Percentiles rank a stretch among this genome's conserved stretches.
Conservation (phyloP, 108 stramenopile species). For the Pseudonitzschia pungens region DNA sequence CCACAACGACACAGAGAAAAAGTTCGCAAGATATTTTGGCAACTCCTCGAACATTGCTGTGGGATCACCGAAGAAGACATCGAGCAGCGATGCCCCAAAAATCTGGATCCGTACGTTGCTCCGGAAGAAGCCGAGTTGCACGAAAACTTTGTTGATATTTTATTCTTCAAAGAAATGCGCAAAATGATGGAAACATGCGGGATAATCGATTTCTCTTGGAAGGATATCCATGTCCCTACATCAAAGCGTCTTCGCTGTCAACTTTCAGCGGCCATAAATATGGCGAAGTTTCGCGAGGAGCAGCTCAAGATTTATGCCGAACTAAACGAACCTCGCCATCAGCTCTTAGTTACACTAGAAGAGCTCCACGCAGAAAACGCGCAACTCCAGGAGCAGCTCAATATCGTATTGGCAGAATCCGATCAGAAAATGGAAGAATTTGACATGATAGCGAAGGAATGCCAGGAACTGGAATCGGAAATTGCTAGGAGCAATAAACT, state of each 20-base stretch:
- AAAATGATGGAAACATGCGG: slow-evolving; percentile 88
- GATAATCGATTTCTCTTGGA: slow-evolving; percentile 85
- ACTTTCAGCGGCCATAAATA: slow-evolving; percentile 93
- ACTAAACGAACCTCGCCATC: slow-evolving; percentile 60
- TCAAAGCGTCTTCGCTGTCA: slow-evolving; percentile 80
- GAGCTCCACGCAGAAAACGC: slow-evolving; percentile 67
- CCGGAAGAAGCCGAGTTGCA: slow-evolving; percentile 76
- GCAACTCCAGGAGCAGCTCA: slow-evolving; percentile 49
- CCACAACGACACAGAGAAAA: slow-evolving; percentile 81
- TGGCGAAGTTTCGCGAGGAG: slow-evolving; percentile 93
- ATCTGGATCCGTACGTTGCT: slow-evolving; percentile 16
- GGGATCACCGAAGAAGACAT: slow-evolving; percentile 57
- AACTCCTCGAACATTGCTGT: slow-evolving; percentile 62
- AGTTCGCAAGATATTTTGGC: slow-evolving; percentile 70
- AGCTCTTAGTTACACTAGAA: slow-evolving; percentile 58
- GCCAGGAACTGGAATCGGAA: slow-evolving; percentile 73
- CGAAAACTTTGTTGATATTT: slow-evolving; percentile 81
- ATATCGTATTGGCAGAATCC: slow-evolving; percentile 39
- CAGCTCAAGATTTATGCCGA: slow-evolving; percentile 70
- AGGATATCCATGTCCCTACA: slow-evolving; percentile 77
- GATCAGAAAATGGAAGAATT: slow-evolving; percentile 49
- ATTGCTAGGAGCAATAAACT: slow-evolving; percentile 81
- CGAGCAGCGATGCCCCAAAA: slow-evolving; percentile 21
- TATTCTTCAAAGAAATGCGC: slow-evolving; percentile 71
- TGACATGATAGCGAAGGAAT: slow-evolving; percentile 66